These are phyloP conservation scores for Naganishia vishniacii DNA, from an alignment of 768 basidiomycete genomes.

Conservation along the genomic window DNA sequence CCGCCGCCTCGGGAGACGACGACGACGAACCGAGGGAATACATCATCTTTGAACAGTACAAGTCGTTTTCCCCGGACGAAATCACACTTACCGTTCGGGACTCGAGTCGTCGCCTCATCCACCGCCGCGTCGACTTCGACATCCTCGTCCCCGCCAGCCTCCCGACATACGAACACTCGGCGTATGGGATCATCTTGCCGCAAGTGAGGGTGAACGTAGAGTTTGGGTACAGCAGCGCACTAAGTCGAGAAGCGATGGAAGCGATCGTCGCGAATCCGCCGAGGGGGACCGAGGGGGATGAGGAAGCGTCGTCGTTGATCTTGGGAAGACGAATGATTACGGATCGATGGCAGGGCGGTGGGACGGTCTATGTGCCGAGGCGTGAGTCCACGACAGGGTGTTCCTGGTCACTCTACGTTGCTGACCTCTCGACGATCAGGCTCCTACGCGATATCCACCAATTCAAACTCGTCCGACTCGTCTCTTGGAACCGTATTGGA, in stretches of 20 bases:
- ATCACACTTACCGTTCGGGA: background rate
- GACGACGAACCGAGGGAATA: slow-evolving; percentile 7
- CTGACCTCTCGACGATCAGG: background rate
- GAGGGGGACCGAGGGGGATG: background rate
- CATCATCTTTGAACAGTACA: slow-evolving; percentile 12
- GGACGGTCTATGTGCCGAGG: slow-evolving; percentile 6
- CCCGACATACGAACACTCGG: slow-evolving; percentile 14
- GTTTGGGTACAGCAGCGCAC: slow-evolving; percentile 3
- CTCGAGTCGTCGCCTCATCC: slow-evolving; percentile 12
- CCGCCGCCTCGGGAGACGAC: no score
- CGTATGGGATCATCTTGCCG: slow-evolving; percentile 7
- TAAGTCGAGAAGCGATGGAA: background rate
- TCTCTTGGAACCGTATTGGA: background rate
- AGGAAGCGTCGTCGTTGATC: slow-evolving; percentile 8
- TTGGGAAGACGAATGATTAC: slow-evolving; percentile 5
- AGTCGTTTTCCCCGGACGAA: background rate
- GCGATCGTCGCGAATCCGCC: slow-evolving; percentile 7
- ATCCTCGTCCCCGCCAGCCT: slow-evolving; percentile 15
- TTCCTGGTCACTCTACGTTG: background rate
- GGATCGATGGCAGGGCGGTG: slow-evolving; percentile 16
- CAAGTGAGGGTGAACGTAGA: slow-evolving; percentile 4
- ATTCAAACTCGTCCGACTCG: slow-evolving; percentile 1
- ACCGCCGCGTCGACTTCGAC: slow-evolving; percentile 13
- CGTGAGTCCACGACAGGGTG: background rate
- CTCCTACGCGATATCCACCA: background rate